Evolutionary conservation across 495 filamentous ascomycete species (phyloP), one percentile per base, ranked within the genome.

Genomic region (Aspergillus baeticus): DNA sequence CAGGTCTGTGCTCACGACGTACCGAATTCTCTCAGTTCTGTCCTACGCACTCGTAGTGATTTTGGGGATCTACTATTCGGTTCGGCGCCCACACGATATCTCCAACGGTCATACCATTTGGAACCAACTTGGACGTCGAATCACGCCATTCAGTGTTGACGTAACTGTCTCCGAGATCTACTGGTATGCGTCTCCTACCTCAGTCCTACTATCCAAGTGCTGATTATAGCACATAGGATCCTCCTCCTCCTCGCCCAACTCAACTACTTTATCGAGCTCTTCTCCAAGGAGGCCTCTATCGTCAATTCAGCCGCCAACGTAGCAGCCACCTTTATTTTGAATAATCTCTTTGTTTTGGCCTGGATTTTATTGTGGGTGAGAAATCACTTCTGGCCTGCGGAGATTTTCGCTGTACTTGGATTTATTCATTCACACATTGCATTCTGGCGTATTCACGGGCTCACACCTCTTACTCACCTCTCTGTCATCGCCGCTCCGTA

Each of bases 351-450:
- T 45, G 77, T 87, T 62, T 86, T 90, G 47, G 81, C 76, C 45
- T 95, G 89, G 74, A 81, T 95, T 35, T 83, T 92, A 73, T 84
- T 96, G 52, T 95, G 92, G 81, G 84, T 87, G 21, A 84, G 87
- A 58, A 81, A 77, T 43, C 77, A 86, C 69, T 92, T 92, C 72
- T 85, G 81, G 81, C 63, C 71, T 31, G 81, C 88, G 18, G 88
- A 93, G 76, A 38, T 92, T 43, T 76, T 95, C 60, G 69, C 94
- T 57, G 75, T 91, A 55, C 72, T 88, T 73, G 91, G 96, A 72
- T 88, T 92, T 66, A 72, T 90, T 73, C 92, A 95, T 69, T 80
- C 94, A 41, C 75, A 78, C 11, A 69, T 81, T 6, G 79, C 90
- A 13, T 96, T 95, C 76, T 90, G 92, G 85, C 87, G 87, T 20